Conservation (phyloP, 805 yeast genomes). For the Metschnikowia santaceciliae region DNA sequence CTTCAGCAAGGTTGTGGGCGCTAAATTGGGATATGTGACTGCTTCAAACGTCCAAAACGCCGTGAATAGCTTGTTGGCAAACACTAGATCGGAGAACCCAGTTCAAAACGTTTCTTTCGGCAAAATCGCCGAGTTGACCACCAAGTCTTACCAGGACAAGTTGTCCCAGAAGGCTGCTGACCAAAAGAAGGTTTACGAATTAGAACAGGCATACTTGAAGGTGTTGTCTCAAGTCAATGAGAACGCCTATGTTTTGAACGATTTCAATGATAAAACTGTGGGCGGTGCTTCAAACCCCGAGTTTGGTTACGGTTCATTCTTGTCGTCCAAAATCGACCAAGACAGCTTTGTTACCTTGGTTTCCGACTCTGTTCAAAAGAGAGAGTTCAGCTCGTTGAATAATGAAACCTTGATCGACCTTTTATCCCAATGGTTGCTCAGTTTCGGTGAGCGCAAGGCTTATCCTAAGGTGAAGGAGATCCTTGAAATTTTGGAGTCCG, state of each 20-base stretch:
- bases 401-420: constrained; percentile 49
- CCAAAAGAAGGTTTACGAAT: constrained; percentile 43
- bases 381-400: constrained; percentile 39
- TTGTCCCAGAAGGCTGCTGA: constrained; percentile 29
- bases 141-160: constrained; percentile 25
- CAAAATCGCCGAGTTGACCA: constrained; percentile 27
- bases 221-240: constrained; percentile 65
- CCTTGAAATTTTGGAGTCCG: constrained; percentile 36
- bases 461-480: constrained; percentile 30
- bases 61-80: constrained; percentile 46
- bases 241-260: constrained; percentile 59
- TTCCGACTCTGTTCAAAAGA: constrained; percentile 43
- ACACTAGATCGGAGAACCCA: constrained; percentile 52
- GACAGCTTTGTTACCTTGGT: constrained; percentile 43
- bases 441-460: constrained; percentile 36
- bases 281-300: constrained; percentile 64
- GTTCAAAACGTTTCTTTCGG: constrained; percentile 64
- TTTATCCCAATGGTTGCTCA: constrained; percentile 69
- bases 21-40: constrained; percentile 51
- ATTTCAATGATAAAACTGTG: constrained; percentile 43
- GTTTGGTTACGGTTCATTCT: constrained; percentile 76
- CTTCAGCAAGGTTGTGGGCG: constrained; percentile 49
- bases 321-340: constrained; percentile 53
- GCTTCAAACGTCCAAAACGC: constrained; percentile 38
- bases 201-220: constrained; percentile 75